phyloP scores from a whole-genome alignment of 2,329 filamentous ascomycete species.

The Talaromyces rugulosus region DNA sequence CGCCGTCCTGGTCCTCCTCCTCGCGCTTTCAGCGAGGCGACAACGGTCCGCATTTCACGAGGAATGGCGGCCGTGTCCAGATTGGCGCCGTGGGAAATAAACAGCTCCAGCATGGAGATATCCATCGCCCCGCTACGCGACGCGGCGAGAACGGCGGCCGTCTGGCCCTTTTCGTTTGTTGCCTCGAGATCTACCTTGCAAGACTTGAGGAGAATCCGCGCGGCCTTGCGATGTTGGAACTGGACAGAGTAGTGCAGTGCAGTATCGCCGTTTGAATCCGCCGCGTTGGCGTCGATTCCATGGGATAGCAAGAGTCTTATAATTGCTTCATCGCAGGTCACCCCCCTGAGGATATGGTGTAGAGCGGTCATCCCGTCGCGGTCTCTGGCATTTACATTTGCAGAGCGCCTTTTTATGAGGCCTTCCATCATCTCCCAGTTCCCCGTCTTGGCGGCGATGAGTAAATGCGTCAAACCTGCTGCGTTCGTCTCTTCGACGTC shows the following conservation, averaged over 20 bases:
- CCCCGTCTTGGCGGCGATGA: background rate
- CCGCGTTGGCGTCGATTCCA: slow-evolving; percentile 1
- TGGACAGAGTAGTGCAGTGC: background rate
- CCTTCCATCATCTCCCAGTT: background rate
- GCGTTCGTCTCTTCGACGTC: slow-evolving; percentile 1
- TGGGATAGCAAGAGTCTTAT: background rate
- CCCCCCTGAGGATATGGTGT: background rate
- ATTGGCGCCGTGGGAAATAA: background rate
- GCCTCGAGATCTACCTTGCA: background rate
- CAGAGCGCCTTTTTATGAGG: background rate
- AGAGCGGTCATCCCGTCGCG: background rate
- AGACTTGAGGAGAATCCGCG: background rate
- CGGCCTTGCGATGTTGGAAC: background rate
- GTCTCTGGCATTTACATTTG: background rate
- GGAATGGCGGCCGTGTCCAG: background rate
- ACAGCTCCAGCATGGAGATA: background rate
- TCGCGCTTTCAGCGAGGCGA: background rate
- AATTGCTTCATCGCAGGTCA: background rate
- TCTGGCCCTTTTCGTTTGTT: background rate
- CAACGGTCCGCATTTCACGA: background rate
- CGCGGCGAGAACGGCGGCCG: background rate
- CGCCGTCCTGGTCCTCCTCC: background rate
- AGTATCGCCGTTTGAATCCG: background rate
- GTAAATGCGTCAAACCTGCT: background rate
- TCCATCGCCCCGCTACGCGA: background rate